Evolutionary conservation across 1,284 basidiomycete species (phyloP), one percentile per base, ranked within the genome.

Genomic region (Coniferiporia weirii): DNA sequence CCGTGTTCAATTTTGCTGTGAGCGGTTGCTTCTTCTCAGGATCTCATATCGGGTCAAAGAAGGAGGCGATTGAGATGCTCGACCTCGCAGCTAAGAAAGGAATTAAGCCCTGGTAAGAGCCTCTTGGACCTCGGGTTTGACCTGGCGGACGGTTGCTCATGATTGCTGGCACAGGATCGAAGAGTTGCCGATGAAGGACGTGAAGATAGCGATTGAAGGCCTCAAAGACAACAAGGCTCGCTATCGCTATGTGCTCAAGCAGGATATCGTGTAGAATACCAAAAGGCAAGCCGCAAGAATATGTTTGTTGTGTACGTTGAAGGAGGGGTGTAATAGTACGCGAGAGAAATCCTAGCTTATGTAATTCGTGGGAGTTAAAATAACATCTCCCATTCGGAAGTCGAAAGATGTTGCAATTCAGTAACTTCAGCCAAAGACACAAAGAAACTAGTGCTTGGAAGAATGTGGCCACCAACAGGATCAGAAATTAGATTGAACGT

Each of bases 161-260:
- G n/a, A 1, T 27, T 27, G 27, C 5, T n/a, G n/a, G n/a, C 27
- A 27, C 27, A 60, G 58, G 72, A 70, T 73, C 72, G 74, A 82
- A 65, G 78, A 80, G 67, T 61, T 82, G 46, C 79, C 79, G 46
- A 86, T 86, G 83, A 79, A 77, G 68, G 75, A 83, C 32, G 80
- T 76, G 44, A 73, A 71, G 47, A 75, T 81, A 70, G 83, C 80
- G 7, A 75, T 84, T 54, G 72, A 80, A 68, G 75, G 75, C 34
- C 72, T 85, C 54, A 75, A 78, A 71, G 72, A 78, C 60, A 80
- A 79, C 66, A 74, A 77, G 46, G 78, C 79, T 34, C 71, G 79
- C 61, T 85, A 82, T 71, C 74, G 81, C 59, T 78, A 75, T 60
- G 77, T 81, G 59, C 67, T 80, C 52, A 73, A 68, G 54, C 76